phyloP scores from a whole-genome alignment of 2,329 filamentous ascomycete species.

The Fusarium longipes region DNA sequence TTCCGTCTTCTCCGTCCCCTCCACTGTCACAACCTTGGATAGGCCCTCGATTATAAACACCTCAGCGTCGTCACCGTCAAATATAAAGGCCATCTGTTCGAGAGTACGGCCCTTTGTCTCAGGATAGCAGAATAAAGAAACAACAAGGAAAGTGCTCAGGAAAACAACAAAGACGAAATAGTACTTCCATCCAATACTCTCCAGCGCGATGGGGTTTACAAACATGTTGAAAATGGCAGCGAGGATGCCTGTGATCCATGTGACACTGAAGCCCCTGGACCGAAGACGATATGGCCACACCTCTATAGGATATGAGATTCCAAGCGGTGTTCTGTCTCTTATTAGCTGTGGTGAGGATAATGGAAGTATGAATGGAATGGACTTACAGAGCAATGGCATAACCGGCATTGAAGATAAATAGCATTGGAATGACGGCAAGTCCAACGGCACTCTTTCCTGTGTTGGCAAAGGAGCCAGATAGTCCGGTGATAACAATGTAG shows the following conservation, averaged over 20 bases:
- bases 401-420: constrained; percentile 7
- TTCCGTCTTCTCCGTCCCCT: too few species aligned
- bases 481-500: constrained; percentile 2
- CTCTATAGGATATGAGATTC: constrained; percentile 7
- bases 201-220: constrained; percentile 12
- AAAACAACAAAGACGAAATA: constrained; percentile 6
- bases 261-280: not conserved
- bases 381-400: constrained; percentile 15
- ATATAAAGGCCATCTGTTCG: constrained; percentile 15
- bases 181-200: constrained; percentile 9
- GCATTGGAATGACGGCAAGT: not conserved
- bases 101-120: not conserved
- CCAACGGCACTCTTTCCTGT: not conserved
- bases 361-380: not conserved
- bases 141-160: not conserved
- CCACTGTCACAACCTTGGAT: not conserved
- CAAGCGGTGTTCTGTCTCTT: not conserved
- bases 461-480: not conserved
- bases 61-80: constrained; percentile 2
- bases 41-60: not conserved
- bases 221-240: constrained; percentile 9
- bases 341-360: not conserved
- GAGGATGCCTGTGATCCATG: not conserved
- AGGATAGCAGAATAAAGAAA: not conserved
- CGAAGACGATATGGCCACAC: constrained; percentile 12